A percentile compares a stretch with the other conserved stretches of the same genome.
These are phyloP conservation scores for Anthostomella pinea DNA, from an alignment of 2,329 filamentous ascomycete species.

Conservation along the genomic window DNA sequence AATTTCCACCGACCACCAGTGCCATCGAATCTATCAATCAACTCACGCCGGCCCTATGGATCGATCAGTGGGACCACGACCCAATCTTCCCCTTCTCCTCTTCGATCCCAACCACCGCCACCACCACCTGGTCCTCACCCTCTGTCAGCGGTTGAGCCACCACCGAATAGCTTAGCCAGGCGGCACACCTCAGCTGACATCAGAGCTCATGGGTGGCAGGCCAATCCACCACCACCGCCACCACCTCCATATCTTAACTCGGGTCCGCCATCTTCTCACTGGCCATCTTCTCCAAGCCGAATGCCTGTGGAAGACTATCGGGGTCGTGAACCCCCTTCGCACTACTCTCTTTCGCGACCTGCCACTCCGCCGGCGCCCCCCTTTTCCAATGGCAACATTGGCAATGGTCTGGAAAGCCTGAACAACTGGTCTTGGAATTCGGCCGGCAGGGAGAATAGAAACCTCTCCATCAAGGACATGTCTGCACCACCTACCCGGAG, in stretches of 20 bases:
- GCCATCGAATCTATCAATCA: conserved; percentile 76
- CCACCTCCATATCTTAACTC: conserved; percentile 61
- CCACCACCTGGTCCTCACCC: conserved; percentile 62
- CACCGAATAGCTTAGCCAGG: conserved; percentile 69
- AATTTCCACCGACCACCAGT: conserved; percentile 74
- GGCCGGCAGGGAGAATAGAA: conserved; percentile 49
- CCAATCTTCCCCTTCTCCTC: conserved; percentile 71
- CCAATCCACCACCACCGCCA: conserved; percentile 51
- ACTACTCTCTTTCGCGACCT: conserved; percentile 54
- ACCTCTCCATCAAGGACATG: conserved; percentile 50
- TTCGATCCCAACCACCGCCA: conserved; percentile 63
- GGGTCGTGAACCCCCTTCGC: conserved; percentile 54
- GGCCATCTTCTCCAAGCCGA: conserved; percentile 55
- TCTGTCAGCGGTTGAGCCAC: conserved; percentile 58
- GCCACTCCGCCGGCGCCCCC: conserved; percentile 52
- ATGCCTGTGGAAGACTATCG: conserved; percentile 51
- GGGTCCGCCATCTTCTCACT: conserved; percentile 49
- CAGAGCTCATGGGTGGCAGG: conserved; percentile 78
- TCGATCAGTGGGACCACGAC: conserved; percentile 70
- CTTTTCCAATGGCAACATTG: conserved; percentile 47
- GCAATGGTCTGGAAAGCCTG: conserved; percentile 48
- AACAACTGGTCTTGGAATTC: conserved; percentile 54
- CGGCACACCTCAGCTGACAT: conserved; percentile 96
- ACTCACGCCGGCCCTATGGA: conserved; percentile 75
- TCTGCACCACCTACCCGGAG: conserved; percentile 56